Evolutionary conservation across 139 green algal species (phyloP).

Genomic region (Chlorokybus atmophyticus): DNA sequence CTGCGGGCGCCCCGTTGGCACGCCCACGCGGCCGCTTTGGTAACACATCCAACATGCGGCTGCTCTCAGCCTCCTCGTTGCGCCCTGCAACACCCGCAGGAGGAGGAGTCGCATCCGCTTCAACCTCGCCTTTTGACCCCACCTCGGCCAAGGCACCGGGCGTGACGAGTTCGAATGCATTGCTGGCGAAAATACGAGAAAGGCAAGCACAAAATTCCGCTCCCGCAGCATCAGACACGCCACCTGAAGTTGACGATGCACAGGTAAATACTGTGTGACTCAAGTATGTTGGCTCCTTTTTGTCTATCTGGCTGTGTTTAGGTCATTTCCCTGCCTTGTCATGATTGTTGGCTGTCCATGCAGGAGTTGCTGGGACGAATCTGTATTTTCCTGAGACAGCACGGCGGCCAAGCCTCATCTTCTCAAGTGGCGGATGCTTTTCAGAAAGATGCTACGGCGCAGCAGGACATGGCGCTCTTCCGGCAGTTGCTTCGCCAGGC

Average conservation of each 20-base stretch:
- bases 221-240: no score
- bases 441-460: neutral
- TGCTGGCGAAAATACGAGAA: neutral
- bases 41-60: neutral
- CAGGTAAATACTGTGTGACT: no score
- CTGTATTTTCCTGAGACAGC: neutral
- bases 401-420: neutral
- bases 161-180: neutral
- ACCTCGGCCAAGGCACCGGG: neutral
- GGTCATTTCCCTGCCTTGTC: no score
- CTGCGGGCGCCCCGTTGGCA: constrained; percentile 35
- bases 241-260: no score
- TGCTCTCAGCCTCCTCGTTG: no score
- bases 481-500: constrained; percentile 1
- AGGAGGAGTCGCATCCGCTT: neutral
- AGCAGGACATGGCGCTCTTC: constrained; percentile 4
- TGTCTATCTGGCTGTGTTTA: no score
- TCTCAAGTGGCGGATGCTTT: neutral
- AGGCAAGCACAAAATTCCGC: no score
- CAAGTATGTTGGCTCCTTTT: no score
- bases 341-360: neutral
- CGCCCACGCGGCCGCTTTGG: constrained; percentile 7
- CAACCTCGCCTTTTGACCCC: neutral
- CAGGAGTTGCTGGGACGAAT: neutral
- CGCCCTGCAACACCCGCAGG: neutral